Evolutionary conservation across 331 rosid species (phyloP).

Genomic region (Cydonia oblonga): DNA sequence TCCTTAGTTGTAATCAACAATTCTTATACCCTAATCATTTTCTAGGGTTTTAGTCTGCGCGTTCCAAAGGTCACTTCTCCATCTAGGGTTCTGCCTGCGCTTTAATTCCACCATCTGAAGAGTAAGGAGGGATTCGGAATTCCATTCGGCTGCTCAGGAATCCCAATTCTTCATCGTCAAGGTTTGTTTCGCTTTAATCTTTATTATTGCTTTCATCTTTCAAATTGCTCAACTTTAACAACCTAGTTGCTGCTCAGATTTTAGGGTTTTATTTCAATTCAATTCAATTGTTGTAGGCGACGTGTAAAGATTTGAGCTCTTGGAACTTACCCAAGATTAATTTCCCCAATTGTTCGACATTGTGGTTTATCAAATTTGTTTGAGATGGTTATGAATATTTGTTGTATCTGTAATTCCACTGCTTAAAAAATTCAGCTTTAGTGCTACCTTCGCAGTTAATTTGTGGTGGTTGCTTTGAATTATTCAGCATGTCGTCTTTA

Average conservation of each 20-base stretch:
- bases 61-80: background rate
- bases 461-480: background rate
- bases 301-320: background rate
- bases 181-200: background rate
- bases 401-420: background rate
- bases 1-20: too few species aligned
- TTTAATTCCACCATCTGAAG: background rate
- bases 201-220: background rate
- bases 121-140: background rate
- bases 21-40: too few species aligned
- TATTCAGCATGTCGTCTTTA: constrained; percentile 49
- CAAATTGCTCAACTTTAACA: background rate
- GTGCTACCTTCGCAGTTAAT: background rate
- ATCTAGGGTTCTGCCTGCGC: background rate
- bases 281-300: background rate
- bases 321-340: background rate
- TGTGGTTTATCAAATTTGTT: background rate
- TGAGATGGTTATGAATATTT: background rate
- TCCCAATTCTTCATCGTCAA: background rate
- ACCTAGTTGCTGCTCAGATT: background rate
- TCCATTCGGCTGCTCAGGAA: background rate
- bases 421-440: background rate
- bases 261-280: background rate
- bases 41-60: background rate
- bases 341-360: background rate